Percentiles rank a stretch among this genome's conserved stretches.
phyloP scores from a whole-genome alignment of 768 basidiomycete genomes.

The Hysterangium stoloniferum region DNA sequence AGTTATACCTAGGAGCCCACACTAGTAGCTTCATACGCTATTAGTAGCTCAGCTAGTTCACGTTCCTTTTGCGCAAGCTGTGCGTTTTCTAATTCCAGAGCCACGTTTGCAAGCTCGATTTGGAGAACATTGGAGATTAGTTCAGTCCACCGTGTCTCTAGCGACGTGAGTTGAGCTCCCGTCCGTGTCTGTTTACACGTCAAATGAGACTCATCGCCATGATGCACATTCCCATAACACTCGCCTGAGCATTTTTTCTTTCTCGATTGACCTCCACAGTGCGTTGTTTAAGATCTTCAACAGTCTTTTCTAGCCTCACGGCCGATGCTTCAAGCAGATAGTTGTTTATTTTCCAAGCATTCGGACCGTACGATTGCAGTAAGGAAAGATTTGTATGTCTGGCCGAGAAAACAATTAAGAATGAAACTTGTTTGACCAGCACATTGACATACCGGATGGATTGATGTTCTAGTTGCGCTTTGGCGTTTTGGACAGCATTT shows the following conservation, averaged over 20 bases:
- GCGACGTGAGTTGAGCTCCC: constrained; percentile 68
- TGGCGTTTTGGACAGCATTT: constrained; percentile 64
- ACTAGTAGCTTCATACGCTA: no score
- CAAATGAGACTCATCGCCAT: constrained; percentile 5
- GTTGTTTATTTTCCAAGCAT: constrained; percentile 90
- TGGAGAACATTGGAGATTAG: constrained; percentile 85
- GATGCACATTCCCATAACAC: constrained; percentile 13
- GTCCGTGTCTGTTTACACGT: constrained; percentile 49
- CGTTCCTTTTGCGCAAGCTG: constrained; percentile 50
- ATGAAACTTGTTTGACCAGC: not conserved
- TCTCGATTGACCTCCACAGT: constrained; percentile 84
- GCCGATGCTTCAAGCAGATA: constrained; percentile 75
- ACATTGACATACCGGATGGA: constrained; percentile 50
- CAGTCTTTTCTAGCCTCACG: constrained; percentile 57
- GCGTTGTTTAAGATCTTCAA: constrained; percentile 72
- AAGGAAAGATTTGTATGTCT: constrained; percentile 82
- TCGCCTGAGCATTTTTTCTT: constrained; percentile 78
- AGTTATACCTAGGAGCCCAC: no score
- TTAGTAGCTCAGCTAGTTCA: constrained; percentile 48
- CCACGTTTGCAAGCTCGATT: constrained; percentile 91
- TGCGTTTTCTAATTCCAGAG: constrained; percentile 67
- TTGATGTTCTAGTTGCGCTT: constrained; percentile 81
- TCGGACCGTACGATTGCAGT: constrained; percentile 78
- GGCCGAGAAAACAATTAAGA: not conserved
- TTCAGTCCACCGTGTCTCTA: constrained; percentile 91